Percentiles rank a stretch among this genome's conserved stretches.
These are phyloP conservation scores for Scutellaria galericulata DNA, from an alignment of 257 asterid species.

Conservation along the genomic window DNA sequence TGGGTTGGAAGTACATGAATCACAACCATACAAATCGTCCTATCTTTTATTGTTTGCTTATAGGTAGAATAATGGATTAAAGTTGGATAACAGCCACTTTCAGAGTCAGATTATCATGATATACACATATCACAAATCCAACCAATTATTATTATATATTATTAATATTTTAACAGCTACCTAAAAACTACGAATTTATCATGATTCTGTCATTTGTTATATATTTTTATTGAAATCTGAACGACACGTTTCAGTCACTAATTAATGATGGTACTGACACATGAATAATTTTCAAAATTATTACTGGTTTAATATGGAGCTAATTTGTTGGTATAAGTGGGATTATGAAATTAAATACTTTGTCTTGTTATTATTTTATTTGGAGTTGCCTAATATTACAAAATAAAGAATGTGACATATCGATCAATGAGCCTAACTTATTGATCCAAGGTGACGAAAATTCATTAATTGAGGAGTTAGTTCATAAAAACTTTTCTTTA, in stretches of 20 bases:
- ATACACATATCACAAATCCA: constrained; percentile 25
- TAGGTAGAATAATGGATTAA: constrained; percentile 33
- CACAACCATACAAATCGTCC: constrained; percentile 33
- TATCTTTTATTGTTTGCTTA: constrained; percentile 13
- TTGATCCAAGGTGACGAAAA: not conserved
- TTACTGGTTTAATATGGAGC: not conserved
- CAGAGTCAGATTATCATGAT: constrained; percentile 40
- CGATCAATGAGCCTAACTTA: not conserved
- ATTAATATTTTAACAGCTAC: not conserved
- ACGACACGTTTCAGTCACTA: constrained; percentile 8
- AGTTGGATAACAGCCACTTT: constrained; percentile 37
- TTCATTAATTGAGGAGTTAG: not conserved
- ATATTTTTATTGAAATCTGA: constrained; percentile 11
- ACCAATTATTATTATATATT: not conserved
- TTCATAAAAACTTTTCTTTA: too few species aligned
- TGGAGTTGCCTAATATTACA: constrained; percentile 29
- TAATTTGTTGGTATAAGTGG: constrained; percentile 1
- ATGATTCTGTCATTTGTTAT: constrained; percentile 24
- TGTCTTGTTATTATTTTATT: not conserved
- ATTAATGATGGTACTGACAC: constrained; percentile 16
- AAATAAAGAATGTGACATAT: constrained; percentile 25
- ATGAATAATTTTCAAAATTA: not conserved
- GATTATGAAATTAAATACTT: not conserved
- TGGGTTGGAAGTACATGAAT: constrained; percentile 15
- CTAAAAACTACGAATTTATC: constrained; percentile 12